Percentiles rank a stretch among this genome's conserved stretches.
phyloP scores from a whole-genome alignment of 805 yeast species.

The Pichia eremophila region DNA sequence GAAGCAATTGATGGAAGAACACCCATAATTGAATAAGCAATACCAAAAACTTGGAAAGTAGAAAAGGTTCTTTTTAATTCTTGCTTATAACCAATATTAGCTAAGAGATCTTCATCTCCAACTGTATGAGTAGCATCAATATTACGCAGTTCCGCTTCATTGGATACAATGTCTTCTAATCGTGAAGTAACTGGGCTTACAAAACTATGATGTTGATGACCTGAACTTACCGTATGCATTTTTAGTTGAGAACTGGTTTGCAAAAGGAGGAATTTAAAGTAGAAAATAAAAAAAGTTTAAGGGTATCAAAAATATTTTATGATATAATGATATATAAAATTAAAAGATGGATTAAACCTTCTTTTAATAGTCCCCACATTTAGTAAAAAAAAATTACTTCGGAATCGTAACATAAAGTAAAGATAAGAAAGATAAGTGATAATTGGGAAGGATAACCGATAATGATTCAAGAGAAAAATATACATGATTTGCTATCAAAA shows the following conservation, averaged over 20 bases:
- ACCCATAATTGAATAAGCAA: constrained; percentile 68
- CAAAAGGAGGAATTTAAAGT: not conserved
- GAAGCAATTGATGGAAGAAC: constrained; percentile 57
- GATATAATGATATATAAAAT: no score
- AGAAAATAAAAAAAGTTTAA: not conserved
- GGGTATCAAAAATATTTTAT: no score
- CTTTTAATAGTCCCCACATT: no score
- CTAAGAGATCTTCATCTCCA: constrained; percentile 30
- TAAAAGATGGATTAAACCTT: no score
- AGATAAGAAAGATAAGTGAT: no score
- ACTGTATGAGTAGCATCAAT: constrained; percentile 21
- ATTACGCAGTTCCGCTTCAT: constrained; percentile 20
- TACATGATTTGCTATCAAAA: no score
- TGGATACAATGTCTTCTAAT: constrained; percentile 14
- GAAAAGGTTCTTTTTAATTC: constrained; percentile 55
- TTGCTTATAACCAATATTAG: constrained; percentile 61
- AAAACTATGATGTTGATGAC: constrained; percentile 3
- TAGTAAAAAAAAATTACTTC: no score
- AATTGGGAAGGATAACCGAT: no score
- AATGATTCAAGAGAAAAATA: no score
- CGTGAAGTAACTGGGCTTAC: constrained; percentile 12
- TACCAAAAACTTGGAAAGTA: constrained; percentile 57
- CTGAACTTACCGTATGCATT: not conserved
- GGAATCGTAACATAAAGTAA: no score
- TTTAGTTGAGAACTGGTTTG: not conserved